Conservation (phyloP, 345 rosid genomes). For the Eucalyptus coolabah region DNA sequence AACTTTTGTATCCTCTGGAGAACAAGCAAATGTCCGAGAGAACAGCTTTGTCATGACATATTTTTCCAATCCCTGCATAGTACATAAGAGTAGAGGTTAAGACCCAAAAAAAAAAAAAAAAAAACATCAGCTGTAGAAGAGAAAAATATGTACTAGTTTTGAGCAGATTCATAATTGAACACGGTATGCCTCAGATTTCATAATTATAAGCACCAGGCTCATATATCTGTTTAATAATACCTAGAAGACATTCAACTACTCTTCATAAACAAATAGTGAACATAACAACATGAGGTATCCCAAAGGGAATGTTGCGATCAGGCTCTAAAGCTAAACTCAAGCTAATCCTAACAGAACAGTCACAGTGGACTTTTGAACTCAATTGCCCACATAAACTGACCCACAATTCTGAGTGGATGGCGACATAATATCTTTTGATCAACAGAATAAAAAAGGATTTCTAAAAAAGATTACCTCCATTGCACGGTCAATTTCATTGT, state of each 20-base stretch:
- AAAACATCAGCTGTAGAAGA: neutral
- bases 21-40: constrained; percentile 30
- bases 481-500: constrained; percentile 30
- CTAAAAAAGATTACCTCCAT: neutral
- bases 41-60: constrained; percentile 44
- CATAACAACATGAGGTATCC: neutral
- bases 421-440: neutral
- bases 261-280: neutral
- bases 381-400: neutral
- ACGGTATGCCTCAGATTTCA: neutral
- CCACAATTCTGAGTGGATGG: neutral
- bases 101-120: neutral
- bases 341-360: neutral
- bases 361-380: neutral
- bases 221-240: neutral
- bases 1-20: constrained; percentile 26
- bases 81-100: neutral
- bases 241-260: neutral
- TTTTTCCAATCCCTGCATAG: constrained; percentile 44
- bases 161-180: neutral
- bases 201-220: neutral
- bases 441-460: neutral
- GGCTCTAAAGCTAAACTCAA: neutral
- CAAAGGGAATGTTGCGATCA: neutral
- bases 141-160: neutral